Evolutionary conservation across 2,329 filamentous ascomycete species (phyloP), one percentile per base, ranked within the genome.

Genomic region (Penicillium sp.): DNA sequence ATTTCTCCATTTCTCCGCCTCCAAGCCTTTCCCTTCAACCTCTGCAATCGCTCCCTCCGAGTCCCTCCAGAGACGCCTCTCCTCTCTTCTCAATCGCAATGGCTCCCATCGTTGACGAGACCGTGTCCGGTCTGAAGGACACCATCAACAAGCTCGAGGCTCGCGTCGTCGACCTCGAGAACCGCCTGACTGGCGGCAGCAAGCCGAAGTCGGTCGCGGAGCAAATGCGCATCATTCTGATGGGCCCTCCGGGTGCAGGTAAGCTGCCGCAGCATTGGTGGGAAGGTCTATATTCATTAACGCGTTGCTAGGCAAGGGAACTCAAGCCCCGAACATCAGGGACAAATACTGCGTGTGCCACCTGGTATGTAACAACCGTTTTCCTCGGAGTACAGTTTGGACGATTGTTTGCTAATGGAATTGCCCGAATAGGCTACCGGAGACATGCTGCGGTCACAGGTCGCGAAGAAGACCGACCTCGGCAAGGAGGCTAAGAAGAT

Each of bases 401-500:
- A 29, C 16, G 20, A 36, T 39, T 45, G 40, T 51, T 47, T 41
- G 42, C 54, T 54, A 39, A 55, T 32, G 8, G 18, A 27, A 1
- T 49, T 46, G 48, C 56, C 31, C 22, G 39, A 53, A 41, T 63
- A 96, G 90, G 93, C 93, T 55, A 98, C 93, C 50, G 93, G 93
- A 70, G 93, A 98, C 74, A 98, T 98, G 93, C 82, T 98, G 66
- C 89, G 93, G 66, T 95, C 90, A 59, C 93, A 98, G 74, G 93
- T 98, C 67, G 87, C 91, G 57, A 94, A 95, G 77, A 96, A 97
- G 84, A 98, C 93, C 47, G 74, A 87, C 50, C 83, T 98, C 57
- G 93, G 93, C 61, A 82, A 87, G 68, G 89, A 96, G 77, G 93
- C 93, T 58, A 98, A 98, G 85, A 97, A 97, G 84, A 98, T 98